Conservation (phyloP, 176 grass and related monocot species). For the Luzula sylvatica region DNA sequence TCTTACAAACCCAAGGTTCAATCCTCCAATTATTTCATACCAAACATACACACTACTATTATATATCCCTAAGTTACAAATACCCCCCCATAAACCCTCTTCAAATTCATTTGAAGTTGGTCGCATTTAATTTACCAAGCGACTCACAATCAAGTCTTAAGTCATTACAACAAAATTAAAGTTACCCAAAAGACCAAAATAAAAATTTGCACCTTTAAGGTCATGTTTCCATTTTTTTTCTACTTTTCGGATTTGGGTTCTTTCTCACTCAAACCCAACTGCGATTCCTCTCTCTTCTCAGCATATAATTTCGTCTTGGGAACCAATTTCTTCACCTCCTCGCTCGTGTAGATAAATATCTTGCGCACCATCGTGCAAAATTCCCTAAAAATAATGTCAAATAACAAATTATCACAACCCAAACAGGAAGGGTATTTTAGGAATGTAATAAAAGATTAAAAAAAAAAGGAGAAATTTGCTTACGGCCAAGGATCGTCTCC, state of each 20-base stretch:
- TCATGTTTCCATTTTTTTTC: not conserved
- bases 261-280: not conserved
- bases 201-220: constrained; percentile 17
- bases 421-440: not conserved
- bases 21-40: constrained; percentile 19
- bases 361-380: constrained; percentile 33
- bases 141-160: constrained; percentile 8
- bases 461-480: constrained; percentile 4
- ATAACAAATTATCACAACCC: not conserved
- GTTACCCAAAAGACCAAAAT: constrained; percentile 20
- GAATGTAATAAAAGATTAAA: not conserved
- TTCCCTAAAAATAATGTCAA: constrained; percentile 19
- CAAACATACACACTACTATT: constrained; percentile 15
- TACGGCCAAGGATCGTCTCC: constrained; percentile 78
- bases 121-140: constrained; percentile 2
- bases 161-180: constrained; percentile 20
- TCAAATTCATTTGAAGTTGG: not conserved
- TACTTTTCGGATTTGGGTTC: constrained; percentile 19
- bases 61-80: constrained; percentile 20
- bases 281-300: constrained; percentile 2
- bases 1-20: constrained; percentile 21
- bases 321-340: constrained; percentile 32
- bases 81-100: constrained; percentile 6
- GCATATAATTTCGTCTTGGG: constrained; percentile 8
- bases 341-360: constrained; percentile 30